Base-by-base conservation (phyloP, 257 asterid genomes). In the Nicotiana benthamiana region DNA sequence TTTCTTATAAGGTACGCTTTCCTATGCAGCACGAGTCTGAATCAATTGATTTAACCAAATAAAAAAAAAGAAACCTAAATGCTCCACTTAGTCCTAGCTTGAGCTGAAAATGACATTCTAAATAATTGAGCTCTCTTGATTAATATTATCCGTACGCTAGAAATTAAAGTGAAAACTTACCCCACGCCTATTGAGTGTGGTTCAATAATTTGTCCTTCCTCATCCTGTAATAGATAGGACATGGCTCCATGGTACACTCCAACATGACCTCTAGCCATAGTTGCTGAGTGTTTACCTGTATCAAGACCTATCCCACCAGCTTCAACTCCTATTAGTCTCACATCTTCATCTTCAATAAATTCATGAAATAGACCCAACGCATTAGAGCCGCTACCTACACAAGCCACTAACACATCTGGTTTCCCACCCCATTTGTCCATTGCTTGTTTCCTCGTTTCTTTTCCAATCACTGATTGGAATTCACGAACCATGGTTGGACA, bases 281-380 rank as follows among this genome's bases (percentile, higher is more conserved):
- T 90, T 3, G 97, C 98, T 0, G 97, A 90, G 80, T 92, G 97
- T n/a, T 82, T 74, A 43, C 7, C 57, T 11, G 12, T 20, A 70
- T 88, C 89, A 18, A 92, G 26, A 3, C 93, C 96, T 3, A 18
- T 40, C 0, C 97, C 98, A 2, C 77, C 95, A 0, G 95, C 98
- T 75, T 93, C 95, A 2, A 94, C 89, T 52, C 97, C 98, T 0
- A 93, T 82, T 80, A 94, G 51, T 12, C 94, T 84, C 8, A 94
- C 97, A 10, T 90, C 89, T 79, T 86, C 81, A 30, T 94, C 97
- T 48, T 82, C 54, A 5, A 93, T 83, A 36, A 94, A 94, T 59
- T 93, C 97, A 64, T 93, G 97, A 56, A 94, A 93, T 5, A 93
- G 81, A 3, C 98, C 97, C 5, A 94, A 72, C 0, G 97, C 98